Evolutionary conservation across 2,329 filamentous ascomycete species (phyloP), one percentile per base, ranked within the genome.

Genomic region (Pseudovirgaria hyperparasitica): DNA sequence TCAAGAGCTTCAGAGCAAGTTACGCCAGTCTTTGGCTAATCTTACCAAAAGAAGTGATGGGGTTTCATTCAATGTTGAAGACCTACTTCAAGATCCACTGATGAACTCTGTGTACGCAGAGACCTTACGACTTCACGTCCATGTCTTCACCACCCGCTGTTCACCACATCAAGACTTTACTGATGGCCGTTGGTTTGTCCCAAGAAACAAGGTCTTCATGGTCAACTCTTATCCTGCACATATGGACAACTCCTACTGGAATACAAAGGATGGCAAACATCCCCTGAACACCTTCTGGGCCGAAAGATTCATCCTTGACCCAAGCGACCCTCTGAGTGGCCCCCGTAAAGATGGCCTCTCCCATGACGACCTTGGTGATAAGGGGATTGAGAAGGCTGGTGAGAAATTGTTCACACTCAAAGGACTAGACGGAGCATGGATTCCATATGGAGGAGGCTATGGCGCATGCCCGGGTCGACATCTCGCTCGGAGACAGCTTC

Each of bases 51-150:
- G 6, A 28, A 16, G n/a, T n/a, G n/a, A n/a, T n/a, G n/a, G n/a
- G n/a, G n/a, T n/a, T n/a, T n/a, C n/a, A n/a, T 11, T 11, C 26
- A 22, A 36, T 16, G 36, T 37, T 1, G 33, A 42, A 1, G 33
- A 19, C 1, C 38, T 55, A 0, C 35, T 37, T 1, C 29, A 38
- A 0, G 36, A 35, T 0, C 42, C 48, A 2, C 30, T 57, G 0
- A 33, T 58, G 4, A 53, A 50, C 22, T 50, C 55, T 0, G 43
- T 57, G 2, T 58, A 50, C 17, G 42, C 42, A 6, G 54, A 58
- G 23, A 43, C 45, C 1, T 36, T 57, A 0, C 48, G 55, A 2
- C 26, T 58, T 1, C 31, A 42, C 9, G 30, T 40, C 2, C 17
- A 36, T 4, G 17, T 29, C n/a, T 26, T 41, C 2, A 27, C 49